Conservation (phyloP, 2,329 filamentous ascomycete genomes). For the Graphilbum sp. region DNA sequence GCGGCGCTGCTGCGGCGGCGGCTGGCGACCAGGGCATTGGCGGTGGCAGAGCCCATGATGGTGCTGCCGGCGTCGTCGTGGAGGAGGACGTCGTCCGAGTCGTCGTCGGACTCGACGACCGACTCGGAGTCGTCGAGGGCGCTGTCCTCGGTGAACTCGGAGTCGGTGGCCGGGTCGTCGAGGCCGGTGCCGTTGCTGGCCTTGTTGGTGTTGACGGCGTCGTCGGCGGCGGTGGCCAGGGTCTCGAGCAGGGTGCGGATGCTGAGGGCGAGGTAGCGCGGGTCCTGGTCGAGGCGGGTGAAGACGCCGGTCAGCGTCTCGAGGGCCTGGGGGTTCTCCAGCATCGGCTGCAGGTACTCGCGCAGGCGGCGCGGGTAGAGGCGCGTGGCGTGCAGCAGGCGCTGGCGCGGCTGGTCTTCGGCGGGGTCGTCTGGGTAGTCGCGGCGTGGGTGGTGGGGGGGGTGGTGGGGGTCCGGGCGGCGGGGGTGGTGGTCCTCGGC, state of each 20-base stretch:
- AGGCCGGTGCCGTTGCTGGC: slow-evolving; percentile 4
- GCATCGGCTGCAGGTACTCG: slow-evolving; percentile 6
- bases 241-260: slow-evolving; percentile 7
- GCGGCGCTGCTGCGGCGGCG: slow-evolving; percentile 5
- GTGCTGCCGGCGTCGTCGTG: background rate
- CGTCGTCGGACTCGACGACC: slow-evolving; percentile 3
- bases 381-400: slow-evolving; percentile 4
- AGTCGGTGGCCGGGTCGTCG: slow-evolving; percentile 4
- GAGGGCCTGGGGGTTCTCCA: slow-evolving; percentile 8
- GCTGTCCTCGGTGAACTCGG: slow-evolving; percentile 5
- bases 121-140: slow-evolving; percentile 6
- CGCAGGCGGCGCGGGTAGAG: slow-evolving; percentile 7
- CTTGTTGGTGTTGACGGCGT: slow-evolving; percentile 1
- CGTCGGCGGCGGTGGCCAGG: slow-evolving; percentile 6
- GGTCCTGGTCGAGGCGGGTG: slow-evolving; percentile 8
- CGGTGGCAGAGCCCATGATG: background rate
- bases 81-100: background rate
- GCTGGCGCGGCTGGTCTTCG: slow-evolving; percentile 1
- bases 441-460: no score
- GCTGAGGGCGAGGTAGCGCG: slow-evolving; percentile 8
- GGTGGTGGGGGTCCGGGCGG: no score
- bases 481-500: no score
- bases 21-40: background rate
- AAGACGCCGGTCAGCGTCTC: slow-evolving; percentile 8
- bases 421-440: background rate